phyloP scores from a whole-genome alignment of 116 monocot species.

The Cymodocea nodosa region DNA sequence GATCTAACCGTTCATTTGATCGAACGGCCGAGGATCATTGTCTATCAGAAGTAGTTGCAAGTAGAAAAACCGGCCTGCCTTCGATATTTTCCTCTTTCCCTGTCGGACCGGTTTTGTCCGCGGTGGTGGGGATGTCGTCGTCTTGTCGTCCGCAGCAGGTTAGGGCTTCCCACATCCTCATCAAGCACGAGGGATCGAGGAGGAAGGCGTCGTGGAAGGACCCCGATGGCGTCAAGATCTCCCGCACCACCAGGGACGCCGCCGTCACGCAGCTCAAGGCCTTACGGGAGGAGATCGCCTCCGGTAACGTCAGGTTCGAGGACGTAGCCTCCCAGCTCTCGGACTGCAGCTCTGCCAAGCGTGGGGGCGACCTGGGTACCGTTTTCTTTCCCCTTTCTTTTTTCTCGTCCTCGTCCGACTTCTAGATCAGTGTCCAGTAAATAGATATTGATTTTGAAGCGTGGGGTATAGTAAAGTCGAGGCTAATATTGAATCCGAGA shows the following conservation, averaged over 20 bases:
- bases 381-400: no score
- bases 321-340: slow-evolving; percentile 56
- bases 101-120: no score
- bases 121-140: slow-evolving; percentile 4
- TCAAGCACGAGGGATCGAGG: slow-evolving; percentile 89
- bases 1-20: no score
- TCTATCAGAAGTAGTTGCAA: no score
- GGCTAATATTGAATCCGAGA: no score
- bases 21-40: no score
- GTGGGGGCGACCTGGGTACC: slow-evolving; percentile 81
- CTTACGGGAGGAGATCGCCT: slow-evolving; percentile 37
- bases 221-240: slow-evolving; percentile 57
- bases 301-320: slow-evolving; percentile 46
- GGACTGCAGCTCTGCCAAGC: slow-evolving; percentile 90
- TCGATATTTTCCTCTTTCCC: no score
- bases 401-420: background rate
- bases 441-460: background rate
- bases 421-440: background rate
- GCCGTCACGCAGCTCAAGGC: slow-evolving; percentile 33
- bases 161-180: slow-evolving; percentile 75
- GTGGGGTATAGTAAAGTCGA: no score
- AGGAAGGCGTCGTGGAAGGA: slow-evolving; percentile 86
- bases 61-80: no score
- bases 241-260: slow-evolving; percentile 40
- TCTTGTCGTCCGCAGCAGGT: slow-evolving; percentile 23